Base-by-base conservation (phyloP, 1,284 basidiomycete species). In the Ceratobasidium sp. region DNA sequence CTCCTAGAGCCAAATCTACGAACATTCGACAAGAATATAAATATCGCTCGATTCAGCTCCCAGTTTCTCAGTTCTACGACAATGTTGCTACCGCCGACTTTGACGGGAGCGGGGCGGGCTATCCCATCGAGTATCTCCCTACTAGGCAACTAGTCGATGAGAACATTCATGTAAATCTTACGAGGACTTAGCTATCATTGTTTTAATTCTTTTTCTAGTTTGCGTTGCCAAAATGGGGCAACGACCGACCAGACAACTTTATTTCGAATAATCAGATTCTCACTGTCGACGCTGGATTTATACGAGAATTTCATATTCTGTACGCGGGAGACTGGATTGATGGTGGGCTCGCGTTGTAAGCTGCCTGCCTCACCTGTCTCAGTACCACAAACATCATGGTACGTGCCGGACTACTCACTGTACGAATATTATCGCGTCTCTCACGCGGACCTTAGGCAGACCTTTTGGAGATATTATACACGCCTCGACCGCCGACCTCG, bases 241-340 rank as follows among this genome's bases (percentile, higher is more conserved):
- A 80, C 61, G 44, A 13, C 42, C 40, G 39, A 33, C 68, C 46
- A 10, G 80, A 81, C 51, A 80, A 81, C 33, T 60, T 63, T 26
- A 60, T 63, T 7, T 51, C 58, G 40, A 4, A 61, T 20, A 7
- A 20, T 4, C 58, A 61, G 49, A 18, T 51, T 3, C 46, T 69
- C n/a, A 28, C 46, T 5, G 46, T 69, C n/a, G 67, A 55, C 20
- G 18, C 55, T 10, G 13, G 69, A 1, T 78, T 73, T 55, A 68
- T 78, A 13, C 23, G 79, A 44, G 80, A 82, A 58, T 68, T 80
- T 10, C 81, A 81, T 70, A 61, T 81, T 33, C 71, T 81, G 15
- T 81, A 81, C 55, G 81, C 81, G 20, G 81, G 81, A 10, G 81
- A 82, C 61, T 81, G 77, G 77, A 82, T 80, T 23, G 81, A 81